Percentiles rank a stretch among this genome's conserved stretches.
Evolutionary conservation across 805 yeast species (phyloP).

Genomic region (Zygosaccharomyces rouxii): DNA sequence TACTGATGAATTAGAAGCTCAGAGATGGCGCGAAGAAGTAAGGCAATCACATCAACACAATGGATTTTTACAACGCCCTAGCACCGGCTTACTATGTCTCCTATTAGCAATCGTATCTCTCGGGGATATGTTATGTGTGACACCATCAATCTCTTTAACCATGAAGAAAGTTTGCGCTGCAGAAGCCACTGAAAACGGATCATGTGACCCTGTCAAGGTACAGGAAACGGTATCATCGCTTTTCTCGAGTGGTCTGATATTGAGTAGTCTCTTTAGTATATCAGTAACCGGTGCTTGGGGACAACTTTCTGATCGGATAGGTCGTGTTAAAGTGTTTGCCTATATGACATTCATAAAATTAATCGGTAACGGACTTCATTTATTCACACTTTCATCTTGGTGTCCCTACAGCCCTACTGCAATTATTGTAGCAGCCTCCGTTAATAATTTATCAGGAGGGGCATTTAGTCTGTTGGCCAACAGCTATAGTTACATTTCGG

Average conservation of each 20-base stretch:
- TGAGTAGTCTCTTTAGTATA: constrained; percentile 44
- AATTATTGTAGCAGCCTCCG: constrained; percentile 42
- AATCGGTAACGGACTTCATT: constrained; percentile 20
- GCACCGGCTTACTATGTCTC: constrained; percentile 46
- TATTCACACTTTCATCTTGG: constrained; percentile 33
- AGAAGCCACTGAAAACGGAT: constrained; percentile 22
- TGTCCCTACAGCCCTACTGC: constrained; percentile 37
- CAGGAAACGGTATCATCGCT: constrained; percentile 46
- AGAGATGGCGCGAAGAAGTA: constrained; percentile 47
- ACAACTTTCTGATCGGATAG: constrained; percentile 57
- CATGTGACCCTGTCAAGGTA: constrained; percentile 40
- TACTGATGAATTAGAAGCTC: constrained; percentile 13
- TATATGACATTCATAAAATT: constrained; percentile 29
- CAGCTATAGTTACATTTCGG: constrained; percentile 67
- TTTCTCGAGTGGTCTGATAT: constrained; percentile 42
- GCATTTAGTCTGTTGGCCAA: constrained; percentile 50
- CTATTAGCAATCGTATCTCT: constrained; percentile 42
- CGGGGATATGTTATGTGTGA: constrained; percentile 37
- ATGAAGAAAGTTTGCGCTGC: constrained; percentile 41
- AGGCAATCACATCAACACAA: constrained; percentile 40
- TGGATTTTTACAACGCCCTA: constrained; percentile 56
- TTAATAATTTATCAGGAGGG: constrained; percentile 62
- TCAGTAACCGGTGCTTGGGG: constrained; percentile 61
- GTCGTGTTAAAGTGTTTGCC: constrained; percentile 50
- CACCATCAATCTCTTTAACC: constrained; percentile 38